Evolutionary conservation across 495 filamentous ascomycete species (phyloP).

Genomic region (Penicillium bovifimosum): DNA sequence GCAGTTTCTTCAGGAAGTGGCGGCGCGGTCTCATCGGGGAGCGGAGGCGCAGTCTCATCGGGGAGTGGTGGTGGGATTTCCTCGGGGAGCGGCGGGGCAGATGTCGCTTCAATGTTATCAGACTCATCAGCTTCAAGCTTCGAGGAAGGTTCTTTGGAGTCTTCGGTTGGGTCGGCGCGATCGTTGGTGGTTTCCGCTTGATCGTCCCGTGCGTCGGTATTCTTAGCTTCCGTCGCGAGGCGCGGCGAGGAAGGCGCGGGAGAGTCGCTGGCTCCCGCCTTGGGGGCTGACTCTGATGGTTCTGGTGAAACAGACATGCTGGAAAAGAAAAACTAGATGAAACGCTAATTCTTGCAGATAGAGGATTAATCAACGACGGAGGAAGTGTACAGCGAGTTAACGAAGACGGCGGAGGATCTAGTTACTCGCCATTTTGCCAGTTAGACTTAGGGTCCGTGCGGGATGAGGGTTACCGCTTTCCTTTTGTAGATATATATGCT

Average conservation of each 20-base stretch:
- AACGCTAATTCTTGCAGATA: neutral
- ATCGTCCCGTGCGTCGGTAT: neutral
- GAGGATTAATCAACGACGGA: neutral
- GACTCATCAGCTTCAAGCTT: conserved; percentile 8
- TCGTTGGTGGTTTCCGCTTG: conserved; percentile 10
- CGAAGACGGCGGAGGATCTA: neutral
- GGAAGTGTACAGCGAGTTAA: neutral
- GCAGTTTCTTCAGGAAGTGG: conserved; percentile 51
- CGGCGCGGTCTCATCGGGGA: conserved; percentile 47
- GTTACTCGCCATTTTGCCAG: neutral
- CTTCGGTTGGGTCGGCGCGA: neutral
- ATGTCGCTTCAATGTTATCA: conserved; percentile 19
- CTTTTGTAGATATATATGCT: neutral
- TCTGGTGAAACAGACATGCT: conserved; percentile 13
- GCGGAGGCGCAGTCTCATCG: conserved; percentile 45
- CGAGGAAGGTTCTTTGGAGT: conserved; percentile 14
- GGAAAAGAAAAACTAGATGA: neutral
- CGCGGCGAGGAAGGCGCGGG: conserved; percentile 5
- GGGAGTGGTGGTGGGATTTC: conserved; percentile 48
- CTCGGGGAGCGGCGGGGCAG: conserved; percentile 48
- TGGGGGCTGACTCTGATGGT: neutral
- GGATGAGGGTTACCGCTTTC: neutral
- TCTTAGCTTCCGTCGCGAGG: conserved; percentile 7
- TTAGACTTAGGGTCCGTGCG: neutral
- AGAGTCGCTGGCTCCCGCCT: neutral